Conservation (phyloP, 1,284 basidiomycete species). For the Melampsora americana region DNA sequence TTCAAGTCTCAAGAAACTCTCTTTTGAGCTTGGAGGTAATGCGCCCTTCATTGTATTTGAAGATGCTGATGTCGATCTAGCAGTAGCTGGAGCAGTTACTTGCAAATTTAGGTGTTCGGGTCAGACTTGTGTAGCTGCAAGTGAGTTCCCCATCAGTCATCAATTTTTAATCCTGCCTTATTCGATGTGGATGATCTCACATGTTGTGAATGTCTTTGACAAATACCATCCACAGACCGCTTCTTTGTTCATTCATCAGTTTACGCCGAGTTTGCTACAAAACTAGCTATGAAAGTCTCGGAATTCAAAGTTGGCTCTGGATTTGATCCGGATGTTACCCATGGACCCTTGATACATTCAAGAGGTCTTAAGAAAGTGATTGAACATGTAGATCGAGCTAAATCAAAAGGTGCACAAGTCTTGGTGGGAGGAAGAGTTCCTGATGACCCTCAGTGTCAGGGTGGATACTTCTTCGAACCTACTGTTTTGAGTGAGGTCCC, state of each 20-base stretch:
- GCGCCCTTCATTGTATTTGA: slow-evolving; percentile 94
- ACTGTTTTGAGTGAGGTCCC: slow-evolving; percentile 89
- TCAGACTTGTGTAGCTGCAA: slow-evolving; percentile 71
- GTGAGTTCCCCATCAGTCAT: neutral
- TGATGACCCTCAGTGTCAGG: slow-evolving; percentile 53
- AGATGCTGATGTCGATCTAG: slow-evolving; percentile 88
- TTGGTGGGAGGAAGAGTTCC: slow-evolving; percentile 77
- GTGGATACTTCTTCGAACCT: slow-evolving; percentile 73
- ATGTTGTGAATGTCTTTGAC: too few relatives aligned
- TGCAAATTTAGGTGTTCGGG: slow-evolving; percentile 91
- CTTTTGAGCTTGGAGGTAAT: slow-evolving; percentile 68
- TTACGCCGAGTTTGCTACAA: slow-evolving; percentile 79
- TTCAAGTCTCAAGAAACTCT: slow-evolving; percentile 87
- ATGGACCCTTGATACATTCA: slow-evolving; percentile 88
- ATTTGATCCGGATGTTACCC: slow-evolving; percentile 66
- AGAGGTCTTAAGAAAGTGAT: slow-evolving; percentile 82
- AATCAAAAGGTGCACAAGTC: slow-evolving; percentile 76
- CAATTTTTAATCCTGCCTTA: slow-evolving; percentile 36
- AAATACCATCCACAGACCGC: slow-evolving; percentile 13
- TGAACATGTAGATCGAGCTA: slow-evolving; percentile 79
- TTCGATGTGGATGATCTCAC: slow-evolving; percentile 47
- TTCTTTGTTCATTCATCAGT: slow-evolving; percentile 59
- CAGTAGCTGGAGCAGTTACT: slow-evolving; percentile 78
- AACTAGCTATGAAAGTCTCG: slow-evolving; percentile 76
- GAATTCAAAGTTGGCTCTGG: slow-evolving; percentile 88